Percentiles rank a stretch among this genome's conserved stretches.
Evolutionary conservation across 441 rosid species (phyloP).

Genomic region (Mallotus repandus): DNA sequence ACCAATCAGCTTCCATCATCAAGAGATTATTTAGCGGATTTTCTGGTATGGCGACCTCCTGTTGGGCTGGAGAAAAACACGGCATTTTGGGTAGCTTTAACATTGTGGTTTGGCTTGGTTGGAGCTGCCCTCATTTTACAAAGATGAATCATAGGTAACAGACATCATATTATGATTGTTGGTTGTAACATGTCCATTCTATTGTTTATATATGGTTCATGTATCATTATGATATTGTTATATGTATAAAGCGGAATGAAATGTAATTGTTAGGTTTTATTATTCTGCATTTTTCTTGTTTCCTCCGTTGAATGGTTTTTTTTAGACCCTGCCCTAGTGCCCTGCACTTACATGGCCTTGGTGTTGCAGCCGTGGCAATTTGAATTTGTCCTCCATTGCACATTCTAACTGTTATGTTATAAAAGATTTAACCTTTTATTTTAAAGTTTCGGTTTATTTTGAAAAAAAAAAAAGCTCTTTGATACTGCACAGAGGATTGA

Average conservation of each 20-base stretch:
- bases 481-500: too few species aligned
- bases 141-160: slow-evolving; percentile 38
- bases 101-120: slow-evolving; percentile 83
- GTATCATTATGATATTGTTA: slow-evolving; percentile 21
- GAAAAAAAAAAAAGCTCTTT: too few species aligned
- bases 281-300: not conserved
- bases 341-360: too few species aligned
- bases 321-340: too few species aligned
- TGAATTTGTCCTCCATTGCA: too few species aligned
- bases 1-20: slow-evolving; percentile 72
- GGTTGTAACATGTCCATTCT: slow-evolving; percentile 28
- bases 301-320: not conserved
- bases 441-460: too few species aligned
- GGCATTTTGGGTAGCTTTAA: slow-evolving; percentile 73
- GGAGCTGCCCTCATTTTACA: slow-evolving; percentile 83
- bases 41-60: slow-evolving; percentile 79
- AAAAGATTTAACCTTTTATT: too few species aligned
- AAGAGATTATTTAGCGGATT: slow-evolving; percentile 67
- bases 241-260: slow-evolving; percentile 27
- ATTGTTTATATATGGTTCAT: slow-evolving; percentile 26
- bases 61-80: slow-evolving; percentile 62
- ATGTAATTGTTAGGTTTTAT: not conserved
- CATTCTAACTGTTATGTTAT: too few species aligned
- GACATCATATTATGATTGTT: slow-evolving; percentile 16
- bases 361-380: too few species aligned